A percentile compares a stretch with the other conserved stretches of the same genome.
Conservation (phyloP, 1,284 basidiomycete species). For the Phlebopus sp. region DNA sequence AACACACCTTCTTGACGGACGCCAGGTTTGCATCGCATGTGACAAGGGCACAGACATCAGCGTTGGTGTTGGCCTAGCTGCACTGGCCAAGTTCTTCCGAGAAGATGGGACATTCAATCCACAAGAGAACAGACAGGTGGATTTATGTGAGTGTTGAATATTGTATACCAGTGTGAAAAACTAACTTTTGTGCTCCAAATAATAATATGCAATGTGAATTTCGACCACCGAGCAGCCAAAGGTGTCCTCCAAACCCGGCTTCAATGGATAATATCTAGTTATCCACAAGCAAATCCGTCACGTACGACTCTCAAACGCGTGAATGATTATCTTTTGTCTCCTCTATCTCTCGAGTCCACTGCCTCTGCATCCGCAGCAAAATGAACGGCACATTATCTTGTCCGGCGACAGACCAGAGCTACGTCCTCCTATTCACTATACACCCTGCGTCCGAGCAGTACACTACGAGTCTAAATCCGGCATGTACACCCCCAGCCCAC, state of each 20-base stretch:
- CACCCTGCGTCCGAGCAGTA: constrained; percentile 47
- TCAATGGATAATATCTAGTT: constrained; percentile 77
- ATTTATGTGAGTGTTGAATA: constrained; percentile 19
- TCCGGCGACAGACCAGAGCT: not conserved
- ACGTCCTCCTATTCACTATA: constrained; percentile 12
- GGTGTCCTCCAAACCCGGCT: constrained; percentile 61
- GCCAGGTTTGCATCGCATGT: constrained; percentile 51
- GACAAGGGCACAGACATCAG: constrained; percentile 57
- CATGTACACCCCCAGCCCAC: constrained; percentile 56
- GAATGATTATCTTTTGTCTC: constrained; percentile 69
- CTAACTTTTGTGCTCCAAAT: no score
- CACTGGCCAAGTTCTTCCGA: constrained; percentile 58
- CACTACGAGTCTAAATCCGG: constrained; percentile 60
- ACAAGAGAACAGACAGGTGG: constrained; percentile 8
- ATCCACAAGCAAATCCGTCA: constrained; percentile 73
- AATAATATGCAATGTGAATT: no score
- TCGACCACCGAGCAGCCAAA: constrained; percentile 40
- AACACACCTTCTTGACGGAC: constrained; percentile 36
- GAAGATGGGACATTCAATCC: constrained; percentile 42
- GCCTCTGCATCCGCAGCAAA: no score
- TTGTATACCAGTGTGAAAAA: not conserved
- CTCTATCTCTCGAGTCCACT: constrained; percentile 18
- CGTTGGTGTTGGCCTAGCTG: constrained; percentile 60
- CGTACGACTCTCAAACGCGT: constrained; percentile 74
- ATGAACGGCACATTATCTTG: no score